Base-by-base conservation (phyloP, 2,329 filamentous ascomycete species). In the Xylaria sp. region DNA sequence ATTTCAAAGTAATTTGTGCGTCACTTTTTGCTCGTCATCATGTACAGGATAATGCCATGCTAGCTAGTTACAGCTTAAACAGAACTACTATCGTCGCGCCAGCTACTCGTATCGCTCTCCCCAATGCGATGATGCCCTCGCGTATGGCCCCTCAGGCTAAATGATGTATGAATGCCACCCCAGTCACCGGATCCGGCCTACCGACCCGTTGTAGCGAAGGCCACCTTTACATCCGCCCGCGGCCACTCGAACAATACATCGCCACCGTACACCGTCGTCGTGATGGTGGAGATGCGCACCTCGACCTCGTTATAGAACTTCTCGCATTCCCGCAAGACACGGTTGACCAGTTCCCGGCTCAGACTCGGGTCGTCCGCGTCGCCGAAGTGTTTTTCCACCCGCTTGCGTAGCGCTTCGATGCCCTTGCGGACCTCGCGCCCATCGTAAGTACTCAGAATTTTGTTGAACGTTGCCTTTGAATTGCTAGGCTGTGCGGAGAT, bases 341-440 rank as follows among this genome's bases (percentile, higher is more conserved):
- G 85, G 57, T 79, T 79, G 27, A 90, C 88, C 45, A 91, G 80
- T 39, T 82, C 82, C 56, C 83, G 82, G 73, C 88, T 91, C 61
- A 91, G 82, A 25, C 82, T 86, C 62, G 89, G 88, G 69, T 94
- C 92, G 72, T 96, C 93, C 5, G 90, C 92, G 72, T 97, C 93
- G 49, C 93, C 93, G 83, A 98, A 98, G 79, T 98, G 95, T 82
- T 98, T 99, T 81, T 98, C 95, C 0, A 98, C 92, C 56, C 95
- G 88, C 82, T 97, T 97, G 75, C 91, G 91, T 72, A 98, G 84
- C 61, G 92, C 87, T 74, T 97, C 93, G 72, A 97, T 91, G n/a
- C 95, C 94, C 77, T 94, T 94, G 70, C 92, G 88, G 49, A 97
- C 87, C 79, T 97, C 94, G 77, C 92, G 94, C 22, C 85, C 84